Percentiles rank a stretch among this genome's conserved stretches.
Conservation (phyloP, 306 rosid genomes). For the Datisca glomerata region DNA sequence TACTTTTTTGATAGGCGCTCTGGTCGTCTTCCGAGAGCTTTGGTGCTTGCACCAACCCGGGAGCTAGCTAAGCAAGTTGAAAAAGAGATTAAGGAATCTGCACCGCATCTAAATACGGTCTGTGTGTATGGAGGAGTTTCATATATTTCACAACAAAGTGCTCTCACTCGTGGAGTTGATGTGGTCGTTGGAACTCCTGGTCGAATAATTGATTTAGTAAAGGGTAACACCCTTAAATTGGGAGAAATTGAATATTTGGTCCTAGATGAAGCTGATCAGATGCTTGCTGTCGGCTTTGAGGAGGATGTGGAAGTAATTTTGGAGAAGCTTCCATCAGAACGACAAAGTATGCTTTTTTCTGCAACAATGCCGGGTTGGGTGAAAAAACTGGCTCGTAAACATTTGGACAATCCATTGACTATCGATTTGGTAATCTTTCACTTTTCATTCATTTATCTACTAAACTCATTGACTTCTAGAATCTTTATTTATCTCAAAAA, state of each 20-base stretch:
- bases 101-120: slow-evolving; percentile 74
- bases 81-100: slow-evolving; percentile 94
- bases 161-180: slow-evolving; percentile 93
- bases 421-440: slow-evolving; percentile 72
- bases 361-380: slow-evolving; percentile 98
- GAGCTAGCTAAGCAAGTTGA: slow-evolving; percentile 97
- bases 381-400: slow-evolving; percentile 73
- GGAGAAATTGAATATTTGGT: slow-evolving; percentile 75
- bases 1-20: slow-evolving; percentile 37
- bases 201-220: slow-evolving; percentile 78
- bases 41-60: slow-evolving; percentile 95
- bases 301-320: slow-evolving; percentile 90
- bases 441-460: neutral
- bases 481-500: too few relatives aligned
- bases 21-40: slow-evolving; percentile 61
- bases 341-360: slow-evolving; percentile 96
- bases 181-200: slow-evolving; percentile 99
- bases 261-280: slow-evolving; percentile 97
- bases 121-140: slow-evolving; percentile 98
- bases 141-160: slow-evolving; percentile 63
- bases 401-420: slow-evolving; percentile 79
- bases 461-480: neutral
- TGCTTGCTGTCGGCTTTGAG: slow-evolving; percentile 99
- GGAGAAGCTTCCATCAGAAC: slow-evolving; percentile 56
- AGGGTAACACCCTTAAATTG: slow-evolving; percentile 74